Conservation (phyloP, 169 alveolate genomes). For the Eimeria acervulina region DNA sequence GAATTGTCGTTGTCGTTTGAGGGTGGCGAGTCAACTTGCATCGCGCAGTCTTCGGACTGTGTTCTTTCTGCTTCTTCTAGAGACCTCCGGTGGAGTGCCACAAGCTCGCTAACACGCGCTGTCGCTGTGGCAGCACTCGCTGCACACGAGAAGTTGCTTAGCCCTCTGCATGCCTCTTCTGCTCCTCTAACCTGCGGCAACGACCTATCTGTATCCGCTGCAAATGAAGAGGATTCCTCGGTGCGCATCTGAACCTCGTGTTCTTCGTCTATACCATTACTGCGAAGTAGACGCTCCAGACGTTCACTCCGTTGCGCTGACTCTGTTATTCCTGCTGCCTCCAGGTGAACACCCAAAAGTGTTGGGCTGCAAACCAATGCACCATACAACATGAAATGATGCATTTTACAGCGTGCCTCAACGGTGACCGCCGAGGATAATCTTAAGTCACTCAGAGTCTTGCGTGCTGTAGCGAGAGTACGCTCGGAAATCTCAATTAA, state of each 20-base stretch:
- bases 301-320: constrained; percentile 47
- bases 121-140: background rate
- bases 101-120: background rate
- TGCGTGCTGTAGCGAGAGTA: background rate
- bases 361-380: constrained; percentile 59
- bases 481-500: background rate
- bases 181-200: constrained; percentile 62
- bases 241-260: constrained; percentile 11
- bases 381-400: background rate
- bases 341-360: constrained; percentile 55
- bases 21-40: constrained; percentile 77
- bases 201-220: background rate
- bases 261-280: background rate
- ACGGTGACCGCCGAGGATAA: background rate
- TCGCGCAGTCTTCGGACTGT: constrained; percentile 60
- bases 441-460: background rate
- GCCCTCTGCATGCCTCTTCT: constrained; percentile 74
- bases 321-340: constrained; percentile 64
- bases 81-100: constrained; percentile 42
- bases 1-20: constrained; percentile 15
- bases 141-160: constrained; percentile 50
- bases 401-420: background rate
- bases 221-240: background rate
- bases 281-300: constrained; percentile 66
- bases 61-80: constrained; percentile 43